Percentiles rank a stretch among this genome's conserved stretches.
Conservation (phyloP, 208 protist genomes). For the Wallacemonas rigidus region DNA sequence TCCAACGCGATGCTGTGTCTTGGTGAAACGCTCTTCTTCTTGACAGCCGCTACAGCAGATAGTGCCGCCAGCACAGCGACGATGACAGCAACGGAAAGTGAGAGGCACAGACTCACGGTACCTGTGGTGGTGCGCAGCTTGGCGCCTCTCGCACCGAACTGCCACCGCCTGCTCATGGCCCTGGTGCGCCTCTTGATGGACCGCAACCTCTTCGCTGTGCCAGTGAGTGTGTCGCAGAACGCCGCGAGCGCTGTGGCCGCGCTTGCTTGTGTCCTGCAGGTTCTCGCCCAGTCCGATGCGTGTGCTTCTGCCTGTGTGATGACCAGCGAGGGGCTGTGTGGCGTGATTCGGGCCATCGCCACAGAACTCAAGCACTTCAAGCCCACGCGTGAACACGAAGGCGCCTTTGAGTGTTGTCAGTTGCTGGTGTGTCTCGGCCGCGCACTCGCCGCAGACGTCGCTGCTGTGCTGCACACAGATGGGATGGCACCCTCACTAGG, state of each 20-base stretch:
- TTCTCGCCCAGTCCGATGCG: not conserved
- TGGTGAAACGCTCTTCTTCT: constrained; percentile 20
- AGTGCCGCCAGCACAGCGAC: too few species aligned
- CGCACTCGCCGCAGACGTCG: not conserved
- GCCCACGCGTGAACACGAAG: not conserved
- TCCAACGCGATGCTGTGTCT: constrained; percentile 32
- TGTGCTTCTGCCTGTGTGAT: too few species aligned
- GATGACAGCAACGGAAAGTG: too few species aligned
- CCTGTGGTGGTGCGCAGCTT: not conserved
- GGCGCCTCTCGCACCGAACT: not conserved
- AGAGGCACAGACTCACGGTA: too few species aligned
- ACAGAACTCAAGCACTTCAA: not conserved
- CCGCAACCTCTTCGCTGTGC: not conserved
- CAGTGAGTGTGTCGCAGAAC: constrained; percentile 1
- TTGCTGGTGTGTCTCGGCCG: not conserved
- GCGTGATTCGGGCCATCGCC: not conserved
- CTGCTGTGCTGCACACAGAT: not conserved
- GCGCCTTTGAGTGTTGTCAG: not conserved
- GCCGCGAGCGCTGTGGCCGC: not conserved
- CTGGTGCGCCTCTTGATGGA: not conserved
- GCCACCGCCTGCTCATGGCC: not conserved
- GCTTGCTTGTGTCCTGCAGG: not conserved
- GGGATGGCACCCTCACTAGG: not conserved
- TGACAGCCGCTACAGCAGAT: not conserved
- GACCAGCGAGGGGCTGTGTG: not conserved